Evolutionary conservation across 345 rosid genomes (phyloP).

Genomic region (Passiflora organensis): DNA sequence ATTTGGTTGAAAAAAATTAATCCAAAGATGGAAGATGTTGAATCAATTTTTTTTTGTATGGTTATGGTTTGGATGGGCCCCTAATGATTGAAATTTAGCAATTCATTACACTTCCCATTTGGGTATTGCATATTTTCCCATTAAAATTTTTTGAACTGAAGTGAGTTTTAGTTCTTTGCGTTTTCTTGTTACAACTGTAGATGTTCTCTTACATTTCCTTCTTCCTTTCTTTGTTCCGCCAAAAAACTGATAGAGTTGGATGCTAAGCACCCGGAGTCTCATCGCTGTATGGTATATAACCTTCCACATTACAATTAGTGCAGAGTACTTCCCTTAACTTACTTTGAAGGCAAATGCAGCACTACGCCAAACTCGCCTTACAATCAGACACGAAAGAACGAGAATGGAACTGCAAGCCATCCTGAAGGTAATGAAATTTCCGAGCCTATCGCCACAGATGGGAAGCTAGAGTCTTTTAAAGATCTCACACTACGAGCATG

Average conservation of each 20-base stretch:
- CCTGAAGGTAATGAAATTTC: slow-evolving; percentile 32
- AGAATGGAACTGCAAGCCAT: slow-evolving; percentile 49
- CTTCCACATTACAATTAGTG: slow-evolving; percentile 16
- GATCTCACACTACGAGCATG: slow-evolving; percentile 18
- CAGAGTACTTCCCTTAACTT: slow-evolving; percentile 56
- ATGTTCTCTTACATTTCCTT: too few species aligned
- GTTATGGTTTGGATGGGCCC: too few species aligned
- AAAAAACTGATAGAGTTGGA: slow-evolving; percentile 81
- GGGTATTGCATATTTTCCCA: too few species aligned
- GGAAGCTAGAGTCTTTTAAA: slow-evolving; percentile 53
- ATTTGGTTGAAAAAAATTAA: too few species aligned
- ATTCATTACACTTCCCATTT: too few species aligned
- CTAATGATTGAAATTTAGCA: too few species aligned
- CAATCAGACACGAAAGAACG: slow-evolving; percentile 38
- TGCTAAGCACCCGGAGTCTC: slow-evolving; percentile 83
- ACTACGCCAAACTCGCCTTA: slow-evolving; percentile 44
- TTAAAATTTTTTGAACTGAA: too few species aligned
- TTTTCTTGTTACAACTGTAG: too few species aligned
- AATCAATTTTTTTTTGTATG: too few species aligned
- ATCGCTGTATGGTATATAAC: slow-evolving; percentile 71
- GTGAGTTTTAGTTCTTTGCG: too few species aligned
- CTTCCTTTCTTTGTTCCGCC: too few species aligned
- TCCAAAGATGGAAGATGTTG: too few species aligned
- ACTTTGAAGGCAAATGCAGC: slow-evolving; percentile 70
- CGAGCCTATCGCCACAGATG: slow-evolving; percentile 51